A percentile compares a stretch with the other conserved stretches of the same genome.
Evolutionary conservation across 1,284 basidiomycete species (phyloP).

Genomic region (Entoloma clypeatum): DNA sequence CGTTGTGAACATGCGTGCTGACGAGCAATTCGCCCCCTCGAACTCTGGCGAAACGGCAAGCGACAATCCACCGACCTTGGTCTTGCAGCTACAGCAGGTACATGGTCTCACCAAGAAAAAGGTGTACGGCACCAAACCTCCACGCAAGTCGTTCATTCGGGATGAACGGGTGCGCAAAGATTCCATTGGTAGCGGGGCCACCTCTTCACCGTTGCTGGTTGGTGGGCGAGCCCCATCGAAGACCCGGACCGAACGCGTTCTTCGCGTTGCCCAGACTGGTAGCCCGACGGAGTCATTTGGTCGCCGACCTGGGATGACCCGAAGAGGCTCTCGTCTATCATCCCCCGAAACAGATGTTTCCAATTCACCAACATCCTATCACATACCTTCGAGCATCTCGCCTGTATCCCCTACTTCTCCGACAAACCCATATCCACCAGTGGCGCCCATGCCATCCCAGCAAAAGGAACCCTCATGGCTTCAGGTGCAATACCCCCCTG

Average conservation of each 20-base stretch:
- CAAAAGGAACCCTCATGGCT: conserved; percentile 15
- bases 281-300: conserved; percentile 32
- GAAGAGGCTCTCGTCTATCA: conserved; percentile 31
- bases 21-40: conserved; percentile 1
- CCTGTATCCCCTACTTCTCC: conserved; percentile 26
- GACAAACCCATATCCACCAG: conserved; percentile 21
- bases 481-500: conserved; percentile 10
- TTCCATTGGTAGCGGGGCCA: conserved; percentile 18
- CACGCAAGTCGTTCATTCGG: conserved; percentile 47
- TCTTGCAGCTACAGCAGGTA: conserved; percentile 51
- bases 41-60: conserved; percentile 4
- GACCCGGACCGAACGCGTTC: conserved; percentile 31
- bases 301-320: conserved; percentile 26
- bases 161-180: conserved; percentile 38
- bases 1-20: conserved; percentile 1
- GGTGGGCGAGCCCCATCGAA: conserved; percentile 29
- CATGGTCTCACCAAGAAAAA: conserved; percentile 64
- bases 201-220: conserved; percentile 18
- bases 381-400: conserved; percentile 27
- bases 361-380: conserved; percentile 25
- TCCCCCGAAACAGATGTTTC: conserved; percentile 26
- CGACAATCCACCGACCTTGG: conserved; percentile 40
- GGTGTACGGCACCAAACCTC: conserved; percentile 48
- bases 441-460: conserved; percentile 9
- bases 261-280: conserved; percentile 30